A percentile compares a stretch with the other conserved stretches of the same genome.
These are phyloP conservation scores for Coemansia sp. DNA, from an alignment of 192 early-diverging fungal species.

Conservation along the genomic window DNA sequence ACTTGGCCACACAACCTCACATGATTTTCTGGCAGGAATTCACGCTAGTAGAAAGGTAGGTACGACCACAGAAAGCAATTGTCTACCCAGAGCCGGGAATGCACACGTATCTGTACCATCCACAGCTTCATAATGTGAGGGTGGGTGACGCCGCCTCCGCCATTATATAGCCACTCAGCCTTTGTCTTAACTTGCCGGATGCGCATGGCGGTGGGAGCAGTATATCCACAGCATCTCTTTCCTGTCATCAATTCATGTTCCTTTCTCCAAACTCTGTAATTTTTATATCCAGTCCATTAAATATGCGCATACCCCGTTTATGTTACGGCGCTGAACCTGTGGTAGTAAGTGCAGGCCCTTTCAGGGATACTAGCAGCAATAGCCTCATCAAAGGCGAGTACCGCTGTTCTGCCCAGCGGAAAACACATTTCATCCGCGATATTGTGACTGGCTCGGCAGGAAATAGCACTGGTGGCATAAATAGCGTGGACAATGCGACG, in stretches of 20 bases:
- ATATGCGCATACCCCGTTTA: not conserved
- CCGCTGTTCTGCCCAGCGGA: not conserved
- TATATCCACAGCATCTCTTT: not conserved
- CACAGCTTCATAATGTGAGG: not conserved
- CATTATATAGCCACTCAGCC: not conserved
- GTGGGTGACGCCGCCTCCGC: slow-evolving; percentile 1
- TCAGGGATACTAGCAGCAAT: not conserved
- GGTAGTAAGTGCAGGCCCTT: not conserved
- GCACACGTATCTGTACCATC: not conserved
- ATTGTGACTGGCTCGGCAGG: not conserved
- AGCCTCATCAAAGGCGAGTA: not conserved
- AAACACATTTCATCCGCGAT: not conserved
- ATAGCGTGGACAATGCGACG: not conserved
- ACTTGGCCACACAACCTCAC: not conserved
- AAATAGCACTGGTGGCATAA: not conserved
- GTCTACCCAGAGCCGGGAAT: not conserved
- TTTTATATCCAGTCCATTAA: not conserved
- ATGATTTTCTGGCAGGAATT: not conserved
- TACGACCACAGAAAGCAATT: not conserved
- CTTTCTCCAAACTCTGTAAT: not conserved
- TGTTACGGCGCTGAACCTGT: too few species aligned
- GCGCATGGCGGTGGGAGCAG: not conserved
- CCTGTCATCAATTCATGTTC: slow-evolving; percentile 3
- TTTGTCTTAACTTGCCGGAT: not conserved
- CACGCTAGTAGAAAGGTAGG: not conserved